These are phyloP conservation scores for Botrytis cinerea DNA, from an alignment of 2,329 filamentous ascomycete species.

Conservation along the genomic window DNA sequence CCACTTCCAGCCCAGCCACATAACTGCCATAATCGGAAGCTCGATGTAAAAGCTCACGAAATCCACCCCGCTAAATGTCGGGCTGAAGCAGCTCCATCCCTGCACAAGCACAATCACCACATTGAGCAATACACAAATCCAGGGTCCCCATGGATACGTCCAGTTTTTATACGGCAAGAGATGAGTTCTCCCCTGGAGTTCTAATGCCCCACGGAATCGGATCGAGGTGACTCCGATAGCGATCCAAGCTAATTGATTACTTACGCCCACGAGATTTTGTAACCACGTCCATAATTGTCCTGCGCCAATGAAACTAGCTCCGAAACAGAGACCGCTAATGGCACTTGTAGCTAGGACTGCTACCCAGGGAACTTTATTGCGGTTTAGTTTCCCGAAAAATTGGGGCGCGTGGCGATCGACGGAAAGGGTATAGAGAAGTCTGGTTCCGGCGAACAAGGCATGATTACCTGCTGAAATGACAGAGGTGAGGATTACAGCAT, in stretches of 20 bases:
- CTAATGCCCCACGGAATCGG: constrained; percentile 62
- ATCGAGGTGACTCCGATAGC: constrained; percentile 64
- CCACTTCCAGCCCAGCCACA: constrained; percentile 58
- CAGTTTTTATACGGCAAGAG: constrained; percentile 65
- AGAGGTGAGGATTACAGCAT: constrained; percentile 61
- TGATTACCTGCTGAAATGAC: constrained; percentile 61
- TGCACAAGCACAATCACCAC: constrained; percentile 62
- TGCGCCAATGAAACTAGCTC: constrained; percentile 64
- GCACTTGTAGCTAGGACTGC: constrained; percentile 56
- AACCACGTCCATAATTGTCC: constrained; percentile 67
- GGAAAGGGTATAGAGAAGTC: constrained; percentile 57
- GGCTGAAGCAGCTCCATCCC: constrained; percentile 64
- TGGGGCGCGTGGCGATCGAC: constrained; percentile 57
- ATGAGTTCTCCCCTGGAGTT: constrained; percentile 60
- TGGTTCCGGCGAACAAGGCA: constrained; percentile 57
- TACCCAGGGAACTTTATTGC: constrained; percentile 54
- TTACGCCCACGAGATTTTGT: constrained; percentile 68
- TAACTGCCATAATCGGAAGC: constrained; percentile 58
- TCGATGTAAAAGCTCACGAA: constrained; percentile 68
- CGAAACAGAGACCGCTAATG: constrained; percentile 61
- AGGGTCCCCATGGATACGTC: constrained; percentile 65
- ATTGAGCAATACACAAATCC: constrained; percentile 58
- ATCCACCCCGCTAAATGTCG: constrained; percentile 56
- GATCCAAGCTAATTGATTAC: constrained; percentile 67
- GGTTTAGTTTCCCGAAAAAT: constrained; percentile 53